phyloP scores from a whole-genome alignment of 2,329 filamentous ascomycete species.

The Ustilaginoidea virens region DNA sequence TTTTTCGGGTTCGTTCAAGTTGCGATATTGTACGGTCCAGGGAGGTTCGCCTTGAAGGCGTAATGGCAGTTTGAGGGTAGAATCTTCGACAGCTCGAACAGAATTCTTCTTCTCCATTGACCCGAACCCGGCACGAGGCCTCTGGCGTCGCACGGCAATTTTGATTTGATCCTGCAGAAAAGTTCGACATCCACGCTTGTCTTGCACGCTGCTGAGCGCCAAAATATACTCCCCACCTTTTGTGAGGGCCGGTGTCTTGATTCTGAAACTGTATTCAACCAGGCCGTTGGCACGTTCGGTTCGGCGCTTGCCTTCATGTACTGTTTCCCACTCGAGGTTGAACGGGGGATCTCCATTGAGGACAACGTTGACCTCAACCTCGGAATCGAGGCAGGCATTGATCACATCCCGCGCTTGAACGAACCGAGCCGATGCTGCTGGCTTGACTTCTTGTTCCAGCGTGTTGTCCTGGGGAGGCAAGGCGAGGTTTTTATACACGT shows the following conservation, averaged over 20 bases:
- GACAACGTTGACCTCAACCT: conserved; percentile 56
- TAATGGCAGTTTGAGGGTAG: conserved; percentile 59
- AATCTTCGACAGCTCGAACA: conserved; percentile 63
- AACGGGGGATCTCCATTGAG: conserved; percentile 78
- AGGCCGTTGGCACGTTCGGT: conserved; percentile 52
- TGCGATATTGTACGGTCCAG: conserved; percentile 67
- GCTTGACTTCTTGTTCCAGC: conserved; percentile 83
- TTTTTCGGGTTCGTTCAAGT: conserved; percentile 37
- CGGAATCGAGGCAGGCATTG: conserved; percentile 70
- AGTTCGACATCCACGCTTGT: conserved; percentile 74
- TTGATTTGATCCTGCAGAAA: conserved; percentile 73
- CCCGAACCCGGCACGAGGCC: conserved; percentile 75
- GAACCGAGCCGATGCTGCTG: conserved; percentile 69
- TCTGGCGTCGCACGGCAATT: conserved; percentile 75
- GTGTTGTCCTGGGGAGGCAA: conserved; percentile 45
- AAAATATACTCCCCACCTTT: conserved; percentile 85
- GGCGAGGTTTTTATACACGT: conserved; percentile 56
- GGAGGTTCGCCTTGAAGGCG: conserved; percentile 74
- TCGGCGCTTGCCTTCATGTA: conserved; percentile 75
- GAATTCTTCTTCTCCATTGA: conserved; percentile 65
- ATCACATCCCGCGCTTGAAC: conserved; percentile 36
- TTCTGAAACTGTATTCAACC: conserved; percentile 44
- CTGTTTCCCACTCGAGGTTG: conserved; percentile 78
- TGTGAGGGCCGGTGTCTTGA: conserved; percentile 58
- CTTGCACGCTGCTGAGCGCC: conserved; percentile 71